phyloP scores from a whole-genome alignment of 306 rosid species.

The Notholithocarpus densiflorus region DNA sequence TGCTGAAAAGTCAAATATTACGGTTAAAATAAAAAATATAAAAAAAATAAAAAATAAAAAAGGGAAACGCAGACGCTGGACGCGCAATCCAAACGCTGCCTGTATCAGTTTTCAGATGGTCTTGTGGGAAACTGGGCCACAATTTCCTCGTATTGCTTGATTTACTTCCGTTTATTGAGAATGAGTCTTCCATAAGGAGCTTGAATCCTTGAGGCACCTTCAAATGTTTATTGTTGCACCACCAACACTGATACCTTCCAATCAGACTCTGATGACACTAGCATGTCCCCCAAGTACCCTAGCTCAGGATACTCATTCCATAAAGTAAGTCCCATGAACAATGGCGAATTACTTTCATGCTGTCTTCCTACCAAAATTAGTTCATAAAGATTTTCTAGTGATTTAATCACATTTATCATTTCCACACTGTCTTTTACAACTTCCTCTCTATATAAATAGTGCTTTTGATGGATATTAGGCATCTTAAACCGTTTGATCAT shows the following conservation, averaged over 20 bases:
- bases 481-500: constrained; percentile 32
- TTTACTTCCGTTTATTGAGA: background rate
- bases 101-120: too few species aligned
- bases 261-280: constrained; percentile 34
- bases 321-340: constrained; percentile 42
- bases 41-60: too few species aligned
- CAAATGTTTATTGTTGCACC: constrained; percentile 50
- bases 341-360: constrained; percentile 29
- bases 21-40: too few species aligned
- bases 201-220: background rate
- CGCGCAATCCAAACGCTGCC: too few species aligned
- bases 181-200: constrained; percentile 1
- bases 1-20: too few species aligned
- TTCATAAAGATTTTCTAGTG: constrained; percentile 38
- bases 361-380: constrained; percentile 53
- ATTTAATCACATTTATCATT: constrained; percentile 30
- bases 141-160: background rate
- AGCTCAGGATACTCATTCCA: constrained; percentile 68
- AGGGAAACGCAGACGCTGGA: too few species aligned
- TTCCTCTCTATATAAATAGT: constrained; percentile 38
- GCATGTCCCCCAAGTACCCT: constrained; percentile 53
- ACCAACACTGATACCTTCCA: constrained; percentile 42
- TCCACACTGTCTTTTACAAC: constrained; percentile 36
- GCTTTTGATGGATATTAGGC: background rate
- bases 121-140: background rate